phyloP scores from a whole-genome alignment of 2,329 filamentous ascomycete genomes.

The Xylaria hypoxylon region DNA sequence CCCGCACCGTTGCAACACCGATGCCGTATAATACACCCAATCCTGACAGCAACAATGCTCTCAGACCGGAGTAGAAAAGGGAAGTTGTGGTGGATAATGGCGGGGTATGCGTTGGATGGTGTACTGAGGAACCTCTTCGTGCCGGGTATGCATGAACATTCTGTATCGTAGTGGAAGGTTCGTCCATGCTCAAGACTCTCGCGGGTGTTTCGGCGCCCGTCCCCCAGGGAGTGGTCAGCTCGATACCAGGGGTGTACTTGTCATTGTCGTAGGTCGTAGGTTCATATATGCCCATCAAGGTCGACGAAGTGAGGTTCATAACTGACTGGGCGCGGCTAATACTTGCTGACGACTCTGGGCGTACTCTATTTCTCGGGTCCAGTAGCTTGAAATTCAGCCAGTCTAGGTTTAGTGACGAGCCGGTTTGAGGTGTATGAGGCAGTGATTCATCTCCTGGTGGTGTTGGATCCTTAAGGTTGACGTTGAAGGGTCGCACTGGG shows the following conservation, averaged over 20 bases:
- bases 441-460: constrained; percentile 56
- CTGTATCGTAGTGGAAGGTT: constrained; percentile 44
- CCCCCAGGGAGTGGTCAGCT: constrained; percentile 79
- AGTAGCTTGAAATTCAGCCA: constrained; percentile 52
- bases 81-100: constrained; percentile 48
- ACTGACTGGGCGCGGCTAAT: constrained; percentile 80
- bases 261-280: constrained; percentile 68
- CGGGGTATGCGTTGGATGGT: constrained; percentile 47
- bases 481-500: constrained; percentile 77
- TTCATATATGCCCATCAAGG: constrained; percentile 91
- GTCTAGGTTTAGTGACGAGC: constrained; percentile 57
- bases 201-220: constrained; percentile 78
- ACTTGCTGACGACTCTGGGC: constrained; percentile 53
- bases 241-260: constrained; percentile 53
- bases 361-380: constrained; percentile 41
- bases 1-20: constrained; percentile 82
- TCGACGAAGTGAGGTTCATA: constrained; percentile 88
- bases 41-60: constrained; percentile 75
- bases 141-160: constrained; percentile 49
- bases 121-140: constrained; percentile 53
- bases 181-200: constrained; percentile 54
- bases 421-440: constrained; percentile 58
- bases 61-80: constrained; percentile 65
- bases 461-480: constrained; percentile 62
- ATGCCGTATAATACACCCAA: constrained; percentile 87